Conservation (phyloP, 768 basidiomycete genomes). For the Panellus pusillus region DNA sequence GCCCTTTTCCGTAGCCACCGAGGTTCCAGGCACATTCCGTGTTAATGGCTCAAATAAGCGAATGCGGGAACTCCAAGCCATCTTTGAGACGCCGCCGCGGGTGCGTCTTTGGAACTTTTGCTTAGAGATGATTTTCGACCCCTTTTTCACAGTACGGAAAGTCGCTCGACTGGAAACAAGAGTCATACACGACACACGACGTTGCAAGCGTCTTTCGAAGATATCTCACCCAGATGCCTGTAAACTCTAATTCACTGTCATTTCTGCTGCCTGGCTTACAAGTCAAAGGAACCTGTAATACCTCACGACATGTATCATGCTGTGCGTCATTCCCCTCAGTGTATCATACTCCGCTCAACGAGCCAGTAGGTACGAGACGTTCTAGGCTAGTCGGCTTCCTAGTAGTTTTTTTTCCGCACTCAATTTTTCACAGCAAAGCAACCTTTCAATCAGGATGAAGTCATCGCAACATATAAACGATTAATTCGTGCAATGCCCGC, state of each 20-base stretch:
- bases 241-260: constrained; percentile 41
- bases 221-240: constrained; percentile 96
- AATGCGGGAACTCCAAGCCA: constrained; percentile 91
- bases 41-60: constrained; percentile 94
- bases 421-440: constrained; percentile 51
- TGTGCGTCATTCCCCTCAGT: constrained; percentile 48
- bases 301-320: constrained; percentile 86
- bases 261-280: constrained; percentile 6
- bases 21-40: constrained; percentile 91
- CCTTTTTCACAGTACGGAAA: constrained; percentile 76
- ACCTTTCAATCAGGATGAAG: constrained; percentile 67
- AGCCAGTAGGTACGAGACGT: constrained; percentile 70
- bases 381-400: constrained; percentile 49
- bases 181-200: constrained; percentile 90
- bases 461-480: constrained; percentile 77
- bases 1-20: constrained; percentile 58
- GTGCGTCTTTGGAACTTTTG: constrained; percentile 41
- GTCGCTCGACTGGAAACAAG: constrained; percentile 84
- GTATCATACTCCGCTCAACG: constrained; percentile 15
- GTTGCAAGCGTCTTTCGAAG: constrained; percentile 95
- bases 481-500: constrained; percentile 80
- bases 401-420: constrained; percentile 16
- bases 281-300: constrained; percentile 85
- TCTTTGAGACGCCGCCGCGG: constrained; percentile 86
- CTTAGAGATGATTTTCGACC: not conserved